phyloP scores from a whole-genome alignment of 2,329 filamentous ascomycete species.

The Septoria petroselini region DNA sequence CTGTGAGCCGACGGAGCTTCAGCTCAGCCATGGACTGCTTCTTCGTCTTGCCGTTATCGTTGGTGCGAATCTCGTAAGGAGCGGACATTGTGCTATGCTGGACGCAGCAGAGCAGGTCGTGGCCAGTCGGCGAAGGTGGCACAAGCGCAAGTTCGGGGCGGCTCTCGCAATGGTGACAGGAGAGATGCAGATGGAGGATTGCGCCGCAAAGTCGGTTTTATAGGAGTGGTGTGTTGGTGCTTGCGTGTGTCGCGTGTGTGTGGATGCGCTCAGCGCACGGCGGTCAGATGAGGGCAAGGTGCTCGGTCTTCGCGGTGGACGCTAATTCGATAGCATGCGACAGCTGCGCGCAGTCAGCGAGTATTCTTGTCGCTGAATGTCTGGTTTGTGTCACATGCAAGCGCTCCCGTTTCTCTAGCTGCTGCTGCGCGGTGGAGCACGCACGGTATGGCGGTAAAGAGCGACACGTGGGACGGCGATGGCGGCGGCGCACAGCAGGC shows the following conservation, averaged over 20 bases:
- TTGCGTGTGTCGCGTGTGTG: slow-evolving; percentile 11
- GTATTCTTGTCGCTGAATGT: slow-evolving; percentile 9
- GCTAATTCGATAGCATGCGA: slow-evolving; percentile 12
- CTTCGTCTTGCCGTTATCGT: slow-evolving; percentile 74
- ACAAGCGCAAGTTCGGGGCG: background rate
- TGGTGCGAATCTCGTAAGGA: slow-evolving; percentile 64
- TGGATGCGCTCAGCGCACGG: slow-evolving; percentile 11
- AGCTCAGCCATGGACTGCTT: slow-evolving; percentile 99
- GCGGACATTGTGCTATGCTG: slow-evolving; percentile 51
- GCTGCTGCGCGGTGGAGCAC: slow-evolving; percentile 3
- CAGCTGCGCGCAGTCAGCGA: slow-evolving; percentile 11
- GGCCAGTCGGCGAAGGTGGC: background rate
- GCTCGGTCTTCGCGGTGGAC: slow-evolving; percentile 2
- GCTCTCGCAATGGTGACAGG: background rate
- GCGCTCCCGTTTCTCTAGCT: slow-evolving; percentile 8
- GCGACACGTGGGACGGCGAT: slow-evolving; percentile 4
- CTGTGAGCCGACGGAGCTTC: slow-evolving; percentile 91
- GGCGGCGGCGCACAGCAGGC: background rate
- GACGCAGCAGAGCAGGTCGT: slow-evolving; percentile 1
- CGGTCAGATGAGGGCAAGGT: slow-evolving; percentile 9
- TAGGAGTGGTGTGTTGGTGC: slow-evolving; percentile 1
- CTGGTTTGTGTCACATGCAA: slow-evolving; percentile 12
- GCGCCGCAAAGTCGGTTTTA: slow-evolving; percentile 5
- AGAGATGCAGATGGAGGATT: no score
- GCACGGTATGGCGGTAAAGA: slow-evolving; percentile 13